phyloP scores from a whole-genome alignment of 139 green algal genomes.

The Eudorina sp. region DNA sequence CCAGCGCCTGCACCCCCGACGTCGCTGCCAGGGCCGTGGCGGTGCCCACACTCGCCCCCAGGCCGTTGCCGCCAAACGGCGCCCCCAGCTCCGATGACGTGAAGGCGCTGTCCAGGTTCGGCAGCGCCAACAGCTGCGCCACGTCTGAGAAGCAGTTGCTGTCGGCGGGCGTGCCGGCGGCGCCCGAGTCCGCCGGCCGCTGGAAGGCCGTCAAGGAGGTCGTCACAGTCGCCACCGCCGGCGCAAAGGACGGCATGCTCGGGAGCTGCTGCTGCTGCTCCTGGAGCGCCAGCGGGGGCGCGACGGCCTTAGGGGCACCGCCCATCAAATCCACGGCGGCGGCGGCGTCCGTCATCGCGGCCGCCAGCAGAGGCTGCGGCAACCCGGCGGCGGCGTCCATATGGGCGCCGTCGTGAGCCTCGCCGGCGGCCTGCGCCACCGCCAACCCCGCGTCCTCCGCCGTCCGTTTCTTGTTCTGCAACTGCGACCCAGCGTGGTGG shows the following conservation, averaged over 20 bases:
- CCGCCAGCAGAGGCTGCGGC: background rate
- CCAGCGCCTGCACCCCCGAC: background rate
- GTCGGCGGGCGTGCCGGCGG: background rate
- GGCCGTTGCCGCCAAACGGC: background rate
- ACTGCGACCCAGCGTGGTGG: background rate
- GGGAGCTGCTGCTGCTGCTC: background rate
- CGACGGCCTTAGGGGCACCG: background rate
- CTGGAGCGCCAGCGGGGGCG: too few relatives aligned
- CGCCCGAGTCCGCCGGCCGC: background rate
- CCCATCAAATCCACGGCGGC: background rate
- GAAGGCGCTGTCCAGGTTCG: background rate
- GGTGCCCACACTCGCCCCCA: background rate
- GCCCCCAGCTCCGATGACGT: background rate
- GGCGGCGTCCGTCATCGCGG: background rate
- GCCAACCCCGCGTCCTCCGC: background rate
- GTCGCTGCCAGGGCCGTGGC: background rate
- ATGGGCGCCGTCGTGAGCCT: background rate
- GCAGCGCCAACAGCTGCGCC: conserved; percentile 5
- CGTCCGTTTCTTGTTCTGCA: background rate
- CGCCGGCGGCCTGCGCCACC: background rate
- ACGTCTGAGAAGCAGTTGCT: conserved; percentile 29
- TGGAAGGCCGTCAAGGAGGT: background rate
- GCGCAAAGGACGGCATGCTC: background rate
- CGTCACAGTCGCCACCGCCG: background rate
- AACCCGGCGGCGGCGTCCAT: too few relatives aligned